phyloP scores from a whole-genome alignment of 495 filamentous ascomycete genomes.

The Mycothermus thermophilus region DNA sequence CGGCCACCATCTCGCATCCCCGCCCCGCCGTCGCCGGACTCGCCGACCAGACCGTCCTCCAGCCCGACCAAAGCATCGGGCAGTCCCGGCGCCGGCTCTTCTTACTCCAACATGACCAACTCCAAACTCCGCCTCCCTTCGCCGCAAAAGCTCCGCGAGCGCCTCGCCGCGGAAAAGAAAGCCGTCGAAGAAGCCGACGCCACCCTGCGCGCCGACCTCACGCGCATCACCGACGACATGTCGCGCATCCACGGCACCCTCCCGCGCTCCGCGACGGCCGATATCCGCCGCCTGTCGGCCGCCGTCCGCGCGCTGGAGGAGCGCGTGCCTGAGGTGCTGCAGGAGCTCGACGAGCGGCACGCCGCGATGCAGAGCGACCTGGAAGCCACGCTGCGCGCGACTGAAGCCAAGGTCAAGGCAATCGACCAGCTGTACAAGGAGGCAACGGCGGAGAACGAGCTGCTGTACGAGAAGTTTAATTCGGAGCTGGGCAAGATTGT shows the following conservation, averaged over 20 bases:
- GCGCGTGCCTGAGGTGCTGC: constrained; percentile 44
- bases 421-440: constrained; percentile 85
- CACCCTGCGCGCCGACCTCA: constrained; percentile 60
- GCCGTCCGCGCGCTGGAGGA: constrained; percentile 52
- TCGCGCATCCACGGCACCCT: constrained; percentile 40
- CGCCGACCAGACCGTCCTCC: constrained; percentile 18
- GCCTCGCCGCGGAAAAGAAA: constrained; percentile 66
- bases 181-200: constrained; percentile 54
- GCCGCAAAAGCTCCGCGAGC: constrained; percentile 84
- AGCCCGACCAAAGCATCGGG: constrained; percentile 22
- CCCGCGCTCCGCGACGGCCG: constrained; percentile 24
- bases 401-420: constrained; percentile 64
- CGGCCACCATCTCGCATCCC: constrained; percentile 19
- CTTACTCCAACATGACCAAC: no score
- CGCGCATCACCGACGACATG: constrained; percentile 73
- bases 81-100: no score
- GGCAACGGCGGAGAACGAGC: constrained; percentile 82
- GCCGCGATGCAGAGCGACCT: constrained; percentile 51
- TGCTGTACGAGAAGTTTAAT: constrained; percentile 88
- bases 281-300: constrained; percentile 36
- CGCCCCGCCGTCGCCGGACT: constrained; percentile 10
- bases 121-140: constrained; percentile 76
- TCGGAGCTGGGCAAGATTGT: constrained; percentile 74
- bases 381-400: constrained; percentile 52
- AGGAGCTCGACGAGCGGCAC: constrained; percentile 46